These are phyloP conservation scores for Ilex asprella DNA, from an alignment of 257 asterid genomes.

Conservation along the genomic window DNA sequence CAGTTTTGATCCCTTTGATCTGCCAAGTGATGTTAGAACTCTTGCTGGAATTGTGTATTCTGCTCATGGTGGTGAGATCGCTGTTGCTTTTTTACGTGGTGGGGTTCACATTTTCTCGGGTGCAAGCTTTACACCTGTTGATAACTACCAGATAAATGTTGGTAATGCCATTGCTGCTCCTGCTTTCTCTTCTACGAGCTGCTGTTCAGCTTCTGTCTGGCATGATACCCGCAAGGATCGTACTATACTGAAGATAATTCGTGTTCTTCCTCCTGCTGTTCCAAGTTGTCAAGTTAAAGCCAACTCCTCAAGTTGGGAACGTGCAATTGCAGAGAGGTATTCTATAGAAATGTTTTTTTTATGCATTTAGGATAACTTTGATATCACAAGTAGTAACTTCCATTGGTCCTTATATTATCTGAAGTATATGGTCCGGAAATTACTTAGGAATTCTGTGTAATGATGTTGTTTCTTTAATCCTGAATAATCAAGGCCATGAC, in stretches of 20 bases:
- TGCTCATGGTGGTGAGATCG: conserved; percentile 98
- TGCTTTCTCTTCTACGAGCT: conserved; percentile 96
- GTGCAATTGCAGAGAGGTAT: conserved; percentile 99
- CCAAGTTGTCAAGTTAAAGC: conserved; percentile 67
- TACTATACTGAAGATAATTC: conserved; percentile 71
- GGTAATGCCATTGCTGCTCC: conserved; percentile 95
- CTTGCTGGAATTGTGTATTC: conserved; percentile 96
- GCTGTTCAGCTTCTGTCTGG: conserved; percentile 99
- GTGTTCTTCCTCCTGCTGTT: conserved; percentile 92
- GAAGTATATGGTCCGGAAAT: no score
- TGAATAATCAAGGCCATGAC: not conserved
- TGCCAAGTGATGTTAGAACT: conserved; percentile 94
- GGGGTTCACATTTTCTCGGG: conserved; percentile 87
- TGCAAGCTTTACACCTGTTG: conserved; percentile 59
- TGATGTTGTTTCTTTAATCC: not conserved
- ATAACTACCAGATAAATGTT: conserved; percentile 76
- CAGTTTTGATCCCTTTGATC: conserved; percentile 91
- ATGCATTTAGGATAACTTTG: not conserved
- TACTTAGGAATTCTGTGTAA: no score
- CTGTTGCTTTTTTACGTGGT: conserved; percentile 91
- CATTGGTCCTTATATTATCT: no score
- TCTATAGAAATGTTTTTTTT: conserved; percentile 9
- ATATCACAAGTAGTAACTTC: no score
- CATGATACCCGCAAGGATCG: conserved; percentile 78
- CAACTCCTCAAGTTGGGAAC: conserved; percentile 89